A percentile compares a stretch with the other conserved stretches of the same genome.
Conservation (phyloP, 441 rosid species). For the Viola pubescens region DNA sequence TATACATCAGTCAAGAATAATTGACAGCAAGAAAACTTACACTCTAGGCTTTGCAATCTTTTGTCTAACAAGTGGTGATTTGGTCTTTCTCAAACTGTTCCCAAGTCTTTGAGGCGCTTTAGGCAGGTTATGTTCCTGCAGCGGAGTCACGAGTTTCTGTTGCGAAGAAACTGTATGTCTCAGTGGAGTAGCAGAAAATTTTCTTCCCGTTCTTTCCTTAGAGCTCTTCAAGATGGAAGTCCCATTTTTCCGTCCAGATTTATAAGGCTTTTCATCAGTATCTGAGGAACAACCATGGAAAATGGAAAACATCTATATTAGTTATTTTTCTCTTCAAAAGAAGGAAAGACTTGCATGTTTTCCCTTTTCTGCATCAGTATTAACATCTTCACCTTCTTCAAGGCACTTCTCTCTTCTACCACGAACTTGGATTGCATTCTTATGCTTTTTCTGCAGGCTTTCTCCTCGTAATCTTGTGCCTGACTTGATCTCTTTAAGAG, state of each 20-base stretch:
- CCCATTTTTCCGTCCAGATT: constrained; percentile 20
- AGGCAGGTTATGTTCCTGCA: constrained; percentile 13
- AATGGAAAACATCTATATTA: not conserved
- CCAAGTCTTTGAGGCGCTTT: constrained; percentile 15
- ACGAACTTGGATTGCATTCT: constrained; percentile 25
- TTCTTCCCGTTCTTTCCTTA: constrained; percentile 19
- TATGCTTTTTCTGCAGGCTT: constrained; percentile 20
- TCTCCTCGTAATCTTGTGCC: constrained; percentile 15
- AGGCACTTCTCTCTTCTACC: constrained; percentile 18
- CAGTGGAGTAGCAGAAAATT: constrained; percentile 16
- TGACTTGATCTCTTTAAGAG: constrained; percentile 32
- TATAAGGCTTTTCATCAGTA: constrained; percentile 9
- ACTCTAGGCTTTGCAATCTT: constrained; percentile 21
- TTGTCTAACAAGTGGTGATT: constrained; percentile 22
- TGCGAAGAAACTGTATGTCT: constrained; percentile 22
- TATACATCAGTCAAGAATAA: not conserved
- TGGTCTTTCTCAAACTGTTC: constrained; percentile 17
- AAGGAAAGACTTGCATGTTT: constrained; percentile 25
- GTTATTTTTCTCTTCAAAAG: not conserved
- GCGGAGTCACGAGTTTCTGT: constrained; percentile 22
- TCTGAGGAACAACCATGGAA: not conserved
- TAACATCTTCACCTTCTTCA: constrained; percentile 17
- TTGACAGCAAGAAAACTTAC: constrained; percentile 21
- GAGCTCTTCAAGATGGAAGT: constrained; percentile 15
- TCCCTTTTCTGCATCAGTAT: constrained; percentile 10